phyloP scores from a whole-genome alignment of 2,329 filamentous ascomycete genomes.

The Alternaria gaisen region DNA sequence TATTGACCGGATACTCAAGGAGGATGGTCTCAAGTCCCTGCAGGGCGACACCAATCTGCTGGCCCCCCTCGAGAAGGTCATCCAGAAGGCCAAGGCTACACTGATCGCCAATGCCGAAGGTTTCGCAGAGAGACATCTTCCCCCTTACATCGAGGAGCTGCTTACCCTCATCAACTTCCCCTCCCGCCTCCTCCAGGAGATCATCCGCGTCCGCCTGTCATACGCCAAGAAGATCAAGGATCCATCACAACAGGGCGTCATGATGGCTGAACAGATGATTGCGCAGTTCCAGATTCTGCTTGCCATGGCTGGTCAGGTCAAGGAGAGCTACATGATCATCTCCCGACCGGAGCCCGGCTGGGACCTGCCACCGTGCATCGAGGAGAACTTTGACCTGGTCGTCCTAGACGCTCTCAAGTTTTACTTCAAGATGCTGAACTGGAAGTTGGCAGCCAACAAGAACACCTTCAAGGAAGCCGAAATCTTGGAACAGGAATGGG shows the following conservation, averaged over 20 bases:
- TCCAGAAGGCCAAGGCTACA: conserved; percentile 91
- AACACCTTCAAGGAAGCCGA: conserved; percentile 99
- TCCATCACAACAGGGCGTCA: conserved; percentile 85
- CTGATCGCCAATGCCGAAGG: conserved; percentile 84
- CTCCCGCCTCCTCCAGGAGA: conserved; percentile 92
- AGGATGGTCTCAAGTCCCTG: conserved; percentile 90
- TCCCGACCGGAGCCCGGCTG: conserved; percentile 89
- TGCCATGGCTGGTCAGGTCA: conserved; percentile 90
- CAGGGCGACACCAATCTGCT: conserved; percentile 88
- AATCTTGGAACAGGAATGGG: conserved; percentile 96
- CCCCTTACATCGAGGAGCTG: conserved; percentile 95
- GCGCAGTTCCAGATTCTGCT: conserved; percentile 93
- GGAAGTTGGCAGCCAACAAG: conserved; percentile 96
- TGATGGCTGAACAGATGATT: conserved; percentile 99
- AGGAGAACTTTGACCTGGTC: conserved; percentile 92
- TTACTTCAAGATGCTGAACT: conserved; percentile 98
- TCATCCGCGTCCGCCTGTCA: conserved; percentile 88
- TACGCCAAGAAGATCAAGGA: conserved; percentile 97
- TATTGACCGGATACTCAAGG: conserved; percentile 91
- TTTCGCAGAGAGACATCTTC: conserved; percentile 88
- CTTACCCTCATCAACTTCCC: conserved; percentile 97
- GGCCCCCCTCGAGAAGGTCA: conserved; percentile 81
- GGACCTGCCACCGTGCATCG: conserved; percentile 95
- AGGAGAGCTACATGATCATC: conserved; percentile 84
- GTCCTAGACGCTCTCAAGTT: conserved; percentile 94